These are phyloP conservation scores for Neurospora tetraspora DNA, from an alignment of 495 filamentous ascomycete species.

Conservation along the genomic window DNA sequence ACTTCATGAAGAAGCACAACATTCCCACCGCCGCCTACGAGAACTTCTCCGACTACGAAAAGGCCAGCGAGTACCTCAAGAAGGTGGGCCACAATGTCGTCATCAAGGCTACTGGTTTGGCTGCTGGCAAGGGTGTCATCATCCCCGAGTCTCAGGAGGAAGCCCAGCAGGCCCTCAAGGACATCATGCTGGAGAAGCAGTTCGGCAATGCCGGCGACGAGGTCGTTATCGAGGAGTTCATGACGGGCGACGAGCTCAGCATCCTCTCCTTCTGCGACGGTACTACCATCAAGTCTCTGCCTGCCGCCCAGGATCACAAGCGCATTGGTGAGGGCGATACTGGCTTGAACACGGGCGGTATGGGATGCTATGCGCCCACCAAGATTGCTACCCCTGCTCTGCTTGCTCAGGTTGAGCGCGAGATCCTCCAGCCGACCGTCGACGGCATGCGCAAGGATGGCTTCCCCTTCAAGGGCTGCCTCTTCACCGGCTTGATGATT, in stretches of 20 bases:
- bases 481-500: constrained; percentile 97
- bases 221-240: constrained; percentile 92
- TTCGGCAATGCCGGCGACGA: constrained; percentile 84
- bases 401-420: constrained; percentile 66
- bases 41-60: constrained; percentile 77
- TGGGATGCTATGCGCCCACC: constrained; percentile 95
- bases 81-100: constrained; percentile 65
- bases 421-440: constrained; percentile 81
- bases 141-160: constrained; percentile 74
- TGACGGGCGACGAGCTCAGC: constrained; percentile 86
- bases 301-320: constrained; percentile 95
- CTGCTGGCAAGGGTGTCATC: constrained; percentile 87
- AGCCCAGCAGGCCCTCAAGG: constrained; percentile 67
- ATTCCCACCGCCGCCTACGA: constrained; percentile 87
- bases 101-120: constrained; percentile 80
- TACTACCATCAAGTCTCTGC: constrained; percentile 72
- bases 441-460: constrained; percentile 77
- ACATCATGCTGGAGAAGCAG: constrained; percentile 82
- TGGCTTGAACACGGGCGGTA: constrained; percentile 92
- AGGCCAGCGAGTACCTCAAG: constrained; percentile 68
- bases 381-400: constrained; percentile 66
- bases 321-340: constrained; percentile 82
- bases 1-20: constrained; percentile 87
- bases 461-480: constrained; percentile 69
- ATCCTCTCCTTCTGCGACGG: constrained; percentile 89